These are phyloP conservation scores for Oryza australiensis DNA, from an alignment of 176 grass and related monocot species.

Conservation along the genomic window DNA sequence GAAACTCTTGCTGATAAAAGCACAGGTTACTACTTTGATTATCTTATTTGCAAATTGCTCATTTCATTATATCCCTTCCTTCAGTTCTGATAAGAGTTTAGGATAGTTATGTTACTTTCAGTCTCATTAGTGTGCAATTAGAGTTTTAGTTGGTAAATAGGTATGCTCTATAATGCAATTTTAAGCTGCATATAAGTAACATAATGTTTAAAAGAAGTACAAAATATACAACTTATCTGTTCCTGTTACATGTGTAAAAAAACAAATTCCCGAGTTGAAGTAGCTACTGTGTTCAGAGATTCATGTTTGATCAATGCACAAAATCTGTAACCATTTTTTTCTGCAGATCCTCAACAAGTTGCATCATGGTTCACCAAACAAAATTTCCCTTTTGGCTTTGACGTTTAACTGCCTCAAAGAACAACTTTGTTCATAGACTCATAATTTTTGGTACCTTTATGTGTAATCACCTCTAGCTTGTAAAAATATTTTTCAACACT, in stretches of 20 bases:
- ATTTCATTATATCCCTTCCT: background rate
- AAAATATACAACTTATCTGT: background rate
- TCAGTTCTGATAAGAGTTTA: background rate
- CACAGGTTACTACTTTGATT: conserved; percentile 38
- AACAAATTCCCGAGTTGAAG: background rate
- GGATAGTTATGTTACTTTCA: background rate
- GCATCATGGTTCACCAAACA: background rate
- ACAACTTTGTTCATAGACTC: background rate
- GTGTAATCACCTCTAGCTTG: background rate
- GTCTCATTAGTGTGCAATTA: background rate
- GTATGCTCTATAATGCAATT: background rate
- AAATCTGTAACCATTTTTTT: background rate
- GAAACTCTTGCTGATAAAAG: conserved; percentile 36
- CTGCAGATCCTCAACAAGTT: background rate
- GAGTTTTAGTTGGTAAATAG: background rate
- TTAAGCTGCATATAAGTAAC: background rate
- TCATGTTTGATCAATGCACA: background rate
- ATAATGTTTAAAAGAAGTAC: background rate
- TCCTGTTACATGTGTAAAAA: background rate
- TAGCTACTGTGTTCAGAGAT: background rate
- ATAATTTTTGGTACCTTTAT: background rate
- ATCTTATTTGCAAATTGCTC: conserved; percentile 9
- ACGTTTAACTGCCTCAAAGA: background rate
- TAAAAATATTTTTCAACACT: background rate
- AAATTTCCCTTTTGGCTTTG: background rate